A percentile compares a stretch with the other conserved stretches of the same genome.
phyloP scores from a whole-genome alignment of 139 green algal genomes.

The Pycnococcus provasolii region DNA sequence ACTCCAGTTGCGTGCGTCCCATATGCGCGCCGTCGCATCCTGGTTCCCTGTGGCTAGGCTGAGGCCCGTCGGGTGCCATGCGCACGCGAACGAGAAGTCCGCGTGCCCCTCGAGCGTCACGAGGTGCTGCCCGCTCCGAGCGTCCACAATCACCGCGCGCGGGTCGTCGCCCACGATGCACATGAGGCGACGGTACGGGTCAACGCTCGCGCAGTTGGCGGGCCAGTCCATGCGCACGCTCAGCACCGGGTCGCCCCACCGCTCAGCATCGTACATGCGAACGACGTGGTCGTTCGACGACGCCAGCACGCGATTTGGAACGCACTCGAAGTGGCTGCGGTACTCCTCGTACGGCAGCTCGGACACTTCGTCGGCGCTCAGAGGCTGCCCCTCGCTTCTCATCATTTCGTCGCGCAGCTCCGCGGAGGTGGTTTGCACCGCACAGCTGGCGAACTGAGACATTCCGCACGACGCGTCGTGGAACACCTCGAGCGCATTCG shows the following conservation, averaged over 20 bases:
- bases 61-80: constrained; percentile 72
- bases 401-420: background rate
- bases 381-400: background rate
- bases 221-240: constrained; percentile 55
- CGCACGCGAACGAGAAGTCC: constrained; percentile 84
- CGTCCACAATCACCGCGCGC: constrained; percentile 37
- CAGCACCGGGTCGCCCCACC: constrained; percentile 14
- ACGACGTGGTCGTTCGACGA: constrained; percentile 75
- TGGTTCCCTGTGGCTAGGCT: constrained; percentile 73
- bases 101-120: constrained; percentile 55
- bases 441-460: constrained; percentile 15
- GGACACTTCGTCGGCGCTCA: background rate
- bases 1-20: constrained; percentile 52
- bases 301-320: constrained; percentile 42
- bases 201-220: constrained; percentile 67
- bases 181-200: constrained; percentile 33
- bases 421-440: constrained; percentile 1
- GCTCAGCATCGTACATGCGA: constrained; percentile 26
- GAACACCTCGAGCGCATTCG: constrained; percentile 82
- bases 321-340: background rate
- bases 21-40: constrained; percentile 68
- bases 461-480: constrained; percentile 16
- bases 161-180: constrained; percentile 68
- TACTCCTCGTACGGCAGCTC: constrained; percentile 4
- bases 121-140: constrained; percentile 29